Evolutionary conservation across 1,284 basidiomycete species (phyloP).

Genomic region (Irpex lacteus): DNA sequence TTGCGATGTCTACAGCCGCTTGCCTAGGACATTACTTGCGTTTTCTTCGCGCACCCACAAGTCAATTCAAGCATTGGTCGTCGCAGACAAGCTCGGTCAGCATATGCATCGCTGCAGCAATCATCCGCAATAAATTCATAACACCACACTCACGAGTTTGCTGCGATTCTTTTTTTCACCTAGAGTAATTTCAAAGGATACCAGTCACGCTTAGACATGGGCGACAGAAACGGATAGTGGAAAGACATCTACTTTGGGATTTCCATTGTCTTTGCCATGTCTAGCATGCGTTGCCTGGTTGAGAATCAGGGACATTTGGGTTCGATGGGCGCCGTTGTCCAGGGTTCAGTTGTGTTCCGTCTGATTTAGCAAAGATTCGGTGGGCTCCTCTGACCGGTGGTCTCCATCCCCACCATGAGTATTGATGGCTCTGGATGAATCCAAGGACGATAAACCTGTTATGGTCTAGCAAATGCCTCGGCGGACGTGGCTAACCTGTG

Average conservation of each 20-base stretch:
- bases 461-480: not conserved
- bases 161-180: not conserved
- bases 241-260: conserved; percentile 1
- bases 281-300: not conserved
- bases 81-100: not conserved
- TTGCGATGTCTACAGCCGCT: not conserved
- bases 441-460: not conserved
- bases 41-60: not conserved
- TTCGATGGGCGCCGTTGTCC: not conserved
- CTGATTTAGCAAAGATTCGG: not conserved
- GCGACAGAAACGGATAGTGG: not conserved
- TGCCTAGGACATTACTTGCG: not conserved
- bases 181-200: not conserved
- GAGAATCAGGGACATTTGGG: not conserved
- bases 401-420: too few relatives aligned
- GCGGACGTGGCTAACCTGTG: too few relatives aligned
- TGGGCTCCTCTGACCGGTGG: too few relatives aligned
- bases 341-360: not conserved
- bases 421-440: too few relatives aligned
- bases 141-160: not conserved
- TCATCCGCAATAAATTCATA: not conserved
- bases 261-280: not conserved
- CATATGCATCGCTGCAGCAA: not conserved
- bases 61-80: not conserved
- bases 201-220: not conserved